phyloP scores from a whole-genome alignment of 179 eudicot species.

The Spinacia oleracea region DNA sequence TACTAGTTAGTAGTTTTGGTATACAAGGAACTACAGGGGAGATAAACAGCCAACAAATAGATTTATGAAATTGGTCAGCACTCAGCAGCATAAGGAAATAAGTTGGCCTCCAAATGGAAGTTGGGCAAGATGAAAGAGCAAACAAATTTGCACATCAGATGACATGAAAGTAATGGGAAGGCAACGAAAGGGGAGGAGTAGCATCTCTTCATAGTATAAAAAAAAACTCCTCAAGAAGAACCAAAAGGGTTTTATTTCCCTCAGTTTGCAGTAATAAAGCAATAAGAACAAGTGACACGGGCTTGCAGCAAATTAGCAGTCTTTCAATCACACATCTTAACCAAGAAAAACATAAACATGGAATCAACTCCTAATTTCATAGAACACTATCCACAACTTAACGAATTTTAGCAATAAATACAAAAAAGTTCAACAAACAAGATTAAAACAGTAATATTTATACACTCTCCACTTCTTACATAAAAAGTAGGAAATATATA shows the following conservation, averaged over 20 bases:
- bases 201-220: background rate
- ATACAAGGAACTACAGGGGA: background rate
- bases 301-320: too few species aligned
- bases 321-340: background rate
- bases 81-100: too few species aligned
- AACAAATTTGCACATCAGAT: background rate
- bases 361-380: background rate
- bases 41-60: background rate
- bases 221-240: background rate
- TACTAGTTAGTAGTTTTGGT: background rate
- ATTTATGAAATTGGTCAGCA: background rate
- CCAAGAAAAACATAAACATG: background rate
- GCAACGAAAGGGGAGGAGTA: too few species aligned
- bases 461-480: background rate
- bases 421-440: background rate
- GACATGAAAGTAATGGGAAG: background rate
- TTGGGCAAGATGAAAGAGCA: too few species aligned
- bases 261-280: too few species aligned
- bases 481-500: constrained; percentile 19
- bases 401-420: background rate
- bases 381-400: background rate
- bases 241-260: background rate
- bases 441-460: background rate
- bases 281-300: too few species aligned
- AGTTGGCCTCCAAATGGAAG: too few species aligned